Evolutionary conservation across 139 green algal genomes (phyloP), one percentile per base, ranked within the genome.

Genomic region (Tetratostichococcus sp.): DNA sequence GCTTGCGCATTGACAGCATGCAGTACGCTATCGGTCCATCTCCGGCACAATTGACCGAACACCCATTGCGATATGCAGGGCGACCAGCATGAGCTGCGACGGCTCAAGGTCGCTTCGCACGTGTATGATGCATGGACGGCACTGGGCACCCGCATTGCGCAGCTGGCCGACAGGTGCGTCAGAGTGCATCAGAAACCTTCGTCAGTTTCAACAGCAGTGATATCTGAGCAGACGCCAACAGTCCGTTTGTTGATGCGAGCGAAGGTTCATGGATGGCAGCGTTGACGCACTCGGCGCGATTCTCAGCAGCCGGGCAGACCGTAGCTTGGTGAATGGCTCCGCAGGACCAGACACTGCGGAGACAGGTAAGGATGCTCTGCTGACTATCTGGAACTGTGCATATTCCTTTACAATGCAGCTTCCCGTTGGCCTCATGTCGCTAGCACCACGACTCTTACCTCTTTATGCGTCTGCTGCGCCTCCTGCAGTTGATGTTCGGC

Each of bases 51-150:
- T n/a, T n/a, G n/a, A n/a, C n/a, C n/a, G n/a, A n/a, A n/a, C n/a
- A n/a, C n/a, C n/a, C n/a, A n/a, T n/a, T n/a, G n/a, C n/a, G n/a
- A n/a, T n/a, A n/a, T 43, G 66, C 66, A 71, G 66, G 66, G 8
- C 66, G 66, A 71, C 31, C 31, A 3, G 8, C 31, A 42, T 30
- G 3, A 42, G 31, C 30, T 30, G 8, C 16, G 70, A 22, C 43
- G 43, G 0, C 70, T 75, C 11, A 42, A 67, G 43, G 19, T 75
- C 26, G 75, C 75, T 28, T 65, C 34, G 1, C 58, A 72, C 16
- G 71, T 80, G 16, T 80, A 72, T 35, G 66, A 75, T 21, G 33
- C 33, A 26, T 80, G 75, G 75, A 80, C 75, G 33, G 35, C 19
- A 4, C 32, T 43, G 14, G 75, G 75, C 0, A 23, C 69, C 23